These are phyloP conservation scores for Gossypium armourianum DNA, from an alignment of 441 rosid species.

Conservation along the genomic window DNA sequence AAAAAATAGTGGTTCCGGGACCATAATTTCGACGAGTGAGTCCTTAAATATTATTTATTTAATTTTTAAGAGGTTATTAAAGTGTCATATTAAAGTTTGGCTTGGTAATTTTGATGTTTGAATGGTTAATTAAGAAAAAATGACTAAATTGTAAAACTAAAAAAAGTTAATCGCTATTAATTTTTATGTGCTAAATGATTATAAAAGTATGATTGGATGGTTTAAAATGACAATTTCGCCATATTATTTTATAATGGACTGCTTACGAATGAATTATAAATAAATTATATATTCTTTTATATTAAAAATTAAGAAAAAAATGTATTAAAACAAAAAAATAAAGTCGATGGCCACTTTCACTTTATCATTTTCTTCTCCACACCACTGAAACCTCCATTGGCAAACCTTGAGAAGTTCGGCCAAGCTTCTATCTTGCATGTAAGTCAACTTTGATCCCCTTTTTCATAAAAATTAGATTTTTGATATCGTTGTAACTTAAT, in stretches of 20 bases:
- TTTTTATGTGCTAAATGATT: background rate
- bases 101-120: background rate
- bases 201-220: background rate
- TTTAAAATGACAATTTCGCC: background rate
- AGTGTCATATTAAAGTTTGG: background rate
- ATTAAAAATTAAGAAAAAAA: background rate
- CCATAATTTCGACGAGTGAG: background rate
- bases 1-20: background rate
- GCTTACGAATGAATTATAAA: background rate
- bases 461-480: no score
- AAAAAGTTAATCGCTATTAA: background rate
- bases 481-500: background rate
- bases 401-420: background rate
- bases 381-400: background rate
- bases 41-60: no score
- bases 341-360: background rate
- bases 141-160: background rate
- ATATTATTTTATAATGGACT: no score
- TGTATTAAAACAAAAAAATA: background rate
- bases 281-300: no score
- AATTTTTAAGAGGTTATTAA: background rate
- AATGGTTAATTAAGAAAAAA: background rate
- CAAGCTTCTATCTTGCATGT: background rate
- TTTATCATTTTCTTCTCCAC: background rate
- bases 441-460: background rate